Evolutionary conservation across 208 protist species (phyloP).

Genomic region (Trypanosomatidae sp.): DNA sequence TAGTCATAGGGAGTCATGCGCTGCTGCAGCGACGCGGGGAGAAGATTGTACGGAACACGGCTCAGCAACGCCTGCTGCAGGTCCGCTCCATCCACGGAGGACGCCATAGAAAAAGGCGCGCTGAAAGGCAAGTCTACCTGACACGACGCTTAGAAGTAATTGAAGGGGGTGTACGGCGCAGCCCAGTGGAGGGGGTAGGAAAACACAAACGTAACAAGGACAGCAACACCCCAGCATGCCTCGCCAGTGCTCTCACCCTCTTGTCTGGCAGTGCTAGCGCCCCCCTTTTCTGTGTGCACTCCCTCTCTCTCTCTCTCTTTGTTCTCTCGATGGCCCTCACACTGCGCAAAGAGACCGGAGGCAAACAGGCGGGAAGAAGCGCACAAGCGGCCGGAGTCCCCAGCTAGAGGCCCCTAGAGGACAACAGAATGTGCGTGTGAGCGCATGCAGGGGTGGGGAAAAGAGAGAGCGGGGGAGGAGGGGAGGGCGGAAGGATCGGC

Average conservation of each 20-base stretch:
- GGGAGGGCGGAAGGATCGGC: too few relatives aligned
- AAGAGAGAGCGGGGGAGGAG: neutral
- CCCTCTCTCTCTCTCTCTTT: neutral
- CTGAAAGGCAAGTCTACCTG: neutral
- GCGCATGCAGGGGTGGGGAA: neutral
- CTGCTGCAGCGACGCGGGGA: slow-evolving; percentile 65
- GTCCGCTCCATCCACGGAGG: slow-evolving; percentile 36
- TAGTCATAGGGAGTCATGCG: slow-evolving; percentile 58
- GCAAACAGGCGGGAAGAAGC: neutral
- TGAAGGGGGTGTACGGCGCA: neutral
- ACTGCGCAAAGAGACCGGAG: too few relatives aligned
- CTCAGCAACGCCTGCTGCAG: slow-evolving; percentile 57
- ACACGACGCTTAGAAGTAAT: neutral
- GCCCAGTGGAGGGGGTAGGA: neutral
- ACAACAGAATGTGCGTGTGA: neutral
- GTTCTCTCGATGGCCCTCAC: neutral
- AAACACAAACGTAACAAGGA: neutral
- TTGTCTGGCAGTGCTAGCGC: neutral
- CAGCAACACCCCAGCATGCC: neutral
- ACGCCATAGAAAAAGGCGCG: slow-evolving; percentile 9
- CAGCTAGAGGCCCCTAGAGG: neutral
- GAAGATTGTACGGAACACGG: slow-evolving; percentile 49
- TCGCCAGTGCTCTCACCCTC: neutral
- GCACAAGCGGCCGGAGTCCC: neutral
- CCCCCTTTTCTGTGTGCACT: neutral